Evolutionary conservation across 371 early-diverging fungal species (phyloP), one percentile per base, ranked within the genome.

Genomic region (Vairimorpha necatrix): DNA sequence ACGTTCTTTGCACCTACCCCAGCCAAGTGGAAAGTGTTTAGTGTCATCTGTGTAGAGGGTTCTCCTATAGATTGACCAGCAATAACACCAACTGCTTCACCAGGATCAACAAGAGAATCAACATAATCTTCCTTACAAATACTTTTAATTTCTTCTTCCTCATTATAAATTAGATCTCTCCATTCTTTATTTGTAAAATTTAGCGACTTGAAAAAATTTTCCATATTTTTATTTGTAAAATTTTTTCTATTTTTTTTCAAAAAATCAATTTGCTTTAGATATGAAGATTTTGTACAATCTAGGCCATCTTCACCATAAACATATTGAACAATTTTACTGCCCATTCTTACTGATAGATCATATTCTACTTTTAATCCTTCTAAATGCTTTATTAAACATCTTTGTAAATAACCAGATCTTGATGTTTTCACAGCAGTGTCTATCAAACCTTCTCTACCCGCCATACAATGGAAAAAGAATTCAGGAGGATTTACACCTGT

Each of bases 21-120:
- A 75, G 99, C 99, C 87, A 97, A 92, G 87, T 99, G 99, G 91
- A 99, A 99, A 71, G 99, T 99, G 87, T 99, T 99, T 56, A 99
- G 87, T 26, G 99, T 99, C 99, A 99, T 99, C 84, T 99, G 98
- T 9, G 99, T 99, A 38, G 94, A 94, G n/a, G 99, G 99, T 86
- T 99, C 99, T 76, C 99, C 99, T 53, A 99, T 90, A 73, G 91
- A 90, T 84, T 99, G 98, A 34, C 97, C 98, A 34, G 98, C 98
- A 67, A 99, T 86, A 46, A 97, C 86, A 70, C 99, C 99, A 36
- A 99, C 98, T 62, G 94, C 90, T 84, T 96, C 95, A 78, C 98
- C 98, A 24, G 98, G 93, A 67, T 96, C 95, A 26, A 91, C 93
- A 32, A 95, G 32, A 9, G 68, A 14, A 20, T 65, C 28, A 33